Evolutionary conservation across 441 rosid species (phyloP).

Genomic region (Geranium incanum): DNA sequence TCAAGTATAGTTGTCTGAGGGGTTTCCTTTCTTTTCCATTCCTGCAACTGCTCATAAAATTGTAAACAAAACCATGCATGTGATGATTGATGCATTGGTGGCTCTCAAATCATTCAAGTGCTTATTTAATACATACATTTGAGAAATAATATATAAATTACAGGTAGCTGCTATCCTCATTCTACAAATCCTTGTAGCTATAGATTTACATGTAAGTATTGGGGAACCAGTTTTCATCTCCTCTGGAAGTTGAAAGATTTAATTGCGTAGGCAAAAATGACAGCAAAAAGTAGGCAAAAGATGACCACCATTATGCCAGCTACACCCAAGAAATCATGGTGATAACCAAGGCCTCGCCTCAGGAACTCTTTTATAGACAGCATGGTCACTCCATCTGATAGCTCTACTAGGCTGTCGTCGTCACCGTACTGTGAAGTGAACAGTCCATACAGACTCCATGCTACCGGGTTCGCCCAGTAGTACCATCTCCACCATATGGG

Average conservation of each 20-base stretch:
- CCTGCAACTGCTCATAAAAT: too few relatives aligned
- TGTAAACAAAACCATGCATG: too few relatives aligned
- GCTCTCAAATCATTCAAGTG: neutral
- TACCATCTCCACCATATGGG: slow-evolving; percentile 99
- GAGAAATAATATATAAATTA: neutral
- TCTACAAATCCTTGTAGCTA: neutral
- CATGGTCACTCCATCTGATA: slow-evolving; percentile 45
- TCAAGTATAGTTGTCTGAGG: too few relatives aligned
- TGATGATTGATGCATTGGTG: too few relatives aligned
- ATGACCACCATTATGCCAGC: slow-evolving; percentile 68
- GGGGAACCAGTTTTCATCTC: slow-evolving; percentile 37
- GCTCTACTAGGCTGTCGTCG: slow-evolving; percentile 39
- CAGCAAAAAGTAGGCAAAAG: slow-evolving; percentile 59
- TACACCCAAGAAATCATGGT: slow-evolving; percentile 69
- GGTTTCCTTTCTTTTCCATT: too few relatives aligned
- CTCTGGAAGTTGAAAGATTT: slow-evolving; percentile 89
- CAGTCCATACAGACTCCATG: slow-evolving; percentile 89
- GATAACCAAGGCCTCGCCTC: slow-evolving; percentile 49
- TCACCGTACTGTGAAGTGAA: slow-evolving; percentile 75
- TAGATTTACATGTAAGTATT: too few relatives aligned
- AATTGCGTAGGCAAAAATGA: slow-evolving; percentile 75
- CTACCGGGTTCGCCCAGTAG: slow-evolving; percentile 95
- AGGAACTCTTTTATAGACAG: slow-evolving; percentile 49
- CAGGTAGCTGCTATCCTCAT: neutral
- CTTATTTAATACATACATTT: neutral